Base-by-base conservation (phyloP, 345 rosid genomes). In the Arabis alpina region DNA sequence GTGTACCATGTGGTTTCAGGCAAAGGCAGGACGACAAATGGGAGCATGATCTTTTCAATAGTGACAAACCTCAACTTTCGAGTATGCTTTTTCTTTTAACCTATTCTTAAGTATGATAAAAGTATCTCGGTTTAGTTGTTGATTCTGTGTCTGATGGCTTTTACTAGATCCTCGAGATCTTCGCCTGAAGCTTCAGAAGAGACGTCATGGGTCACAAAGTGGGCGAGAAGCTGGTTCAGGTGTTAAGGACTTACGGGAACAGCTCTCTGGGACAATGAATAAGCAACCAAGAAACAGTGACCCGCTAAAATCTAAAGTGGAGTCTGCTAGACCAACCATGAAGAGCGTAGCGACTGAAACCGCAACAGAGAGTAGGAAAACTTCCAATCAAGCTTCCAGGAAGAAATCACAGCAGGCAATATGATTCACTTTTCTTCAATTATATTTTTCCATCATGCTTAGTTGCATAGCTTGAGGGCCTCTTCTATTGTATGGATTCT, bases 21-120 rank as follows among this genome's bases (percentile, higher is more conserved):
- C 92, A 85, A 81, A 85, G 99, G 85, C 92, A 85, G 71, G 93
- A 87, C 71, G 98, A 95, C 77, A 95, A 85, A 78, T 95, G 99
- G 99, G 94, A 92, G 83, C 99, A 95, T 74, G 99, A 95, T 85
- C 97, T 95, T 75, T 92, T 71, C 74, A 50, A 64, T 10, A 74
- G 74, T 51, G 77, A 81, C 58, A 85, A 65, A 68, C 84, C 83
- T 49, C 83, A 72, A 52, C 76, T 75, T 71, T 85, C 97, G 83
- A 82, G 99, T 95, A 95, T 72, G 91, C 41, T 73, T 80, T 76
- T 49, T 64, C 67, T 77, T 53, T 73, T 77, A 19, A 59, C 63
- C 14, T 69, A 23, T 40, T 56, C 42, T 55, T 53, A 67, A 19
- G 66, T 47, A 36, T 72, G 75, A 71, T 55, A 79, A 72, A 64